Evolutionary conservation across 23 red algal genomes (phyloP), one percentile per base, ranked within the genome.

Genomic region (Chondrus crispus): DNA sequence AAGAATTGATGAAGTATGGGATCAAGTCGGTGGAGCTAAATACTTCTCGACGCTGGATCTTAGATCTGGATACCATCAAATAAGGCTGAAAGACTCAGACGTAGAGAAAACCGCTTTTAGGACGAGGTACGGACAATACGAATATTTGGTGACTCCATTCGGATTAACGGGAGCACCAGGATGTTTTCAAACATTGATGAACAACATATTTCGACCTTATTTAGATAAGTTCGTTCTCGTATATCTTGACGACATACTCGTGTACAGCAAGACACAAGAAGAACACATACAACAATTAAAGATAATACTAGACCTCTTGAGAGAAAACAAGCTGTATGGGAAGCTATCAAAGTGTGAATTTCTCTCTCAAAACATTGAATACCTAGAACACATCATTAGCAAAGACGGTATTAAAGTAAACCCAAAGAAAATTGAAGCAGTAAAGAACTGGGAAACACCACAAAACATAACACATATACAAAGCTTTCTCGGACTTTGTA

Each of bases 1-100:
- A 47, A 63, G 74, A 66, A 81, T 81, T 46, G 87, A 91, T 66
- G 44, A 80, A 77, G 62, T 81, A 33, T 91, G 24, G 35, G 87
- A 91, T 52, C 47, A 81, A 46, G 30, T 91, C 3, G 72, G 54
- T n/a, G 52, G 55, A 6, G 69, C 72, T 62, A 66, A 68, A 28
- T 80, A 11, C 2, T 91, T 91, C 44, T 62, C 87, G 30, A 50
- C 32, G 9, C 26, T 91, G 42, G 72, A 91, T 39, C 42, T 91
- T 43, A 63, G 87, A 48, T 80, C 64, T 32, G 72, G 7, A 3
- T 78, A 91, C 39, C 5, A 91, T 39, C 87, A 91, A 69, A 78
- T 78, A 4, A 74, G 48, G 39, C 3, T 91, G 10, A 66, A 36
- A 79, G 52, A 62, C 28, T 46, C 32, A 35, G 36, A 79, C 13